phyloP scores from a whole-genome alignment of 2,329 filamentous ascomycete species.

The Colletotrichum sp. region DNA sequence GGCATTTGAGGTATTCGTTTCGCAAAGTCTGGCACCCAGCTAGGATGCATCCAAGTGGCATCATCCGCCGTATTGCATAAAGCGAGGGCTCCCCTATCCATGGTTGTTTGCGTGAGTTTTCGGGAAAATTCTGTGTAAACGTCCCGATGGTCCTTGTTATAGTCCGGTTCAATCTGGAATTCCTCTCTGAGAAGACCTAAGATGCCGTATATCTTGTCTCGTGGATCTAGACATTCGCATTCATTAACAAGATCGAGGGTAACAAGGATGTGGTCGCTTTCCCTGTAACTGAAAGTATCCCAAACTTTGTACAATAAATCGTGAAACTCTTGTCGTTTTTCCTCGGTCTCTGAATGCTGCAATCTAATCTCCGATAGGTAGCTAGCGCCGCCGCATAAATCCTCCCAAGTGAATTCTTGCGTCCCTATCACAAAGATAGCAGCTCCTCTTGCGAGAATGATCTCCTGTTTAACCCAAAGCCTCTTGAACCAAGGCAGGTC shows the following conservation, averaged over 20 bases:
- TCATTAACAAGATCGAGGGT: rapidly evolving
- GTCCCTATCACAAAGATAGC: not conserved
- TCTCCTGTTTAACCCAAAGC: not conserved
- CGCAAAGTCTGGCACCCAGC: not conserved
- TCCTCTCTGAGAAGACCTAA: not conserved
- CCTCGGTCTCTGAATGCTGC: rapidly evolving
- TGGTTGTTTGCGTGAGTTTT: too few species aligned
- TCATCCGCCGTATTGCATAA: not conserved
- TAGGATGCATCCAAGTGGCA: not conserved
- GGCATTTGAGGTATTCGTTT: too few species aligned
- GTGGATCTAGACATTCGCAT: not conserved
- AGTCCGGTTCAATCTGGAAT: rapidly evolving
- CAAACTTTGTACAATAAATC: rapidly evolving
- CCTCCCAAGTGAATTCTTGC: not conserved
- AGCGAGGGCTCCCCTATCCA: rapidly evolving
- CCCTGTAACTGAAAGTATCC: rapidly evolving
- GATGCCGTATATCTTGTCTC: not conserved
- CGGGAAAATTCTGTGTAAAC: not conserved
- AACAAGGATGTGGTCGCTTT: too few species aligned
- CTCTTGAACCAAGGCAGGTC: not conserved
- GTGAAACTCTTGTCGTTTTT: rapidly evolving
- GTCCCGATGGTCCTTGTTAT: not conserved
- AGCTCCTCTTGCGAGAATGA: not conserved
- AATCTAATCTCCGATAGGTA: rapidly evolving
- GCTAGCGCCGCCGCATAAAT: not conserved